Evolutionary conservation across 768 basidiomycete genomes (phyloP).

Genomic region (Rhizopogon vesiculosus): DNA sequence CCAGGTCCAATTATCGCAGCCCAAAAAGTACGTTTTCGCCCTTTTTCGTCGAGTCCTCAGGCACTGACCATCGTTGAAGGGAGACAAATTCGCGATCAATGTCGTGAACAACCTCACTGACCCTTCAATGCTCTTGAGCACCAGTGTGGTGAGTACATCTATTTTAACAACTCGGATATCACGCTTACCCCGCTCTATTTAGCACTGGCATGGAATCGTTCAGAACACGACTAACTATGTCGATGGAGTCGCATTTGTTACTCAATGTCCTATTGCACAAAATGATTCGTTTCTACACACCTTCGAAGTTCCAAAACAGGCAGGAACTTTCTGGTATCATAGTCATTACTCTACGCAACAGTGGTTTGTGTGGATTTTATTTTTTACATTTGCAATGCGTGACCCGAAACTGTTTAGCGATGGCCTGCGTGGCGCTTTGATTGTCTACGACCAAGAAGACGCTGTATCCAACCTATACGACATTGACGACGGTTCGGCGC

Average conservation of each 20-base stretch:
- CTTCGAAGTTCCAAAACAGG: conserved; percentile 14
- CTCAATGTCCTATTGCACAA: conserved; percentile 27
- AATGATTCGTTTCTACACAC: conserved; percentile 19
- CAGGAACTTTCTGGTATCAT: conserved; percentile 32
- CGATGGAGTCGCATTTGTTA: conserved; percentile 39
- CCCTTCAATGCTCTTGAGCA: conserved; percentile 42
- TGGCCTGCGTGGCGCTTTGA: conserved; percentile 32
- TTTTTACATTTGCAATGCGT: conserved; percentile 25
- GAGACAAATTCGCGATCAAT: conserved; percentile 36
- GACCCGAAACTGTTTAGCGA: conserved; percentile 23
- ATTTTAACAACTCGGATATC: not conserved
- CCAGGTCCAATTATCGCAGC: conserved; percentile 46
- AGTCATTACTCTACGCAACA: conserved; percentile 32
- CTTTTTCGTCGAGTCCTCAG: not conserved
- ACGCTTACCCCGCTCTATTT: not conserved
- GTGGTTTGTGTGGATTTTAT: conserved; percentile 11
- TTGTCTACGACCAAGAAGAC: conserved; percentile 39
- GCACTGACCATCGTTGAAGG: conserved; percentile 26
- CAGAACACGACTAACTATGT: conserved; percentile 39
- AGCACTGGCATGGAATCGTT: conserved; percentile 57
- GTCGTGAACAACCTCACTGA: conserved; percentile 43
- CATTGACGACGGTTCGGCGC: conserved; percentile 36
- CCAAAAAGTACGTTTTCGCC: conserved; percentile 28
- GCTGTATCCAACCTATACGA: conserved; percentile 34
- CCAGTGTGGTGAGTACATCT: conserved; percentile 34